Evolutionary conservation across 2,329 filamentous ascomycete genomes (phyloP), one percentile per base, ranked within the genome.

Genomic region (Paracamarosporium sp.): DNA sequence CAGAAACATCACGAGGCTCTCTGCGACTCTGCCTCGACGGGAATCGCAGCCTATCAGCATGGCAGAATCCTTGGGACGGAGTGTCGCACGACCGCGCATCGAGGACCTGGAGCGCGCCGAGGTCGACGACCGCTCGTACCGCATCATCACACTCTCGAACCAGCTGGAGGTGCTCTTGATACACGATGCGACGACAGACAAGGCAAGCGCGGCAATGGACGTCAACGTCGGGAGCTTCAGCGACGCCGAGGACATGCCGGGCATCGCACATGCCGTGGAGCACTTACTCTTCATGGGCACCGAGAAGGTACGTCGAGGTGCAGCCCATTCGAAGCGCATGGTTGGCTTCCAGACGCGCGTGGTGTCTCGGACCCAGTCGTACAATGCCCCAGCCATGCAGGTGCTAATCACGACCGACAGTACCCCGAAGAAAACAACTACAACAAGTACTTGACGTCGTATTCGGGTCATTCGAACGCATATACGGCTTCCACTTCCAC

Each of bases 241-340:
- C 73, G 95, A 99, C 72, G 88, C 91, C 64, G 86, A 90, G 64
- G 91, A 93, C 68, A 93, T 98, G 86, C 93, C 92, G 13, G 93
- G 95, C 58, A 93, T 96, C 86, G 94, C 94, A 51, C 95, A 98
- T 80, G 93, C 93, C 6, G 92, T 98, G 53, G 94, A 98, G 82
- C 94, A 97, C 84, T 81, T 97, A 63, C 82, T 99, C 24, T 99
- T 99, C 81, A 98, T 99, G 95, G 95, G 95, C 48, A 99, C 95
- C 7, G 90, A 97, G 78, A 99, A 98, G 83, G 88, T 89, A 76
- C 62, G 76, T 63, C 30, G 38, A 22, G 13, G 25, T 35, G 24
- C n/a, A 40, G 27, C 22, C 2, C 15, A 20, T 50, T 40, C 22
- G 25, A 35, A 24, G 22, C 27, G 30, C 28, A 20, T 22, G 11